These are phyloP conservation scores for Bacterosira constricta DNA, from an alignment of 108 stramenopile species.

Conservation along the genomic window DNA sequence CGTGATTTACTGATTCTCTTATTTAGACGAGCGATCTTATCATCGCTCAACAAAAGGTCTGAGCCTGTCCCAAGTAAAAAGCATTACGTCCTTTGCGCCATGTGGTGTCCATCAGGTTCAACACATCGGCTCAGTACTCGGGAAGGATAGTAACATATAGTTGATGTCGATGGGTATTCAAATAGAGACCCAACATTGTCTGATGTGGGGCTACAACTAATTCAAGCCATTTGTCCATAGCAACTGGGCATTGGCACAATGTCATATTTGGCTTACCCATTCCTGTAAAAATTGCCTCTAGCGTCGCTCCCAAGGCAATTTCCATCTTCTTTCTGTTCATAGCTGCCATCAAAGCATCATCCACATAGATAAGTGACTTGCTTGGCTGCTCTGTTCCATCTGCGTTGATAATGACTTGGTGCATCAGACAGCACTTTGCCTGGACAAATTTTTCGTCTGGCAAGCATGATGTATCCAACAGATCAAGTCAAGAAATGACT, in stretches of 20 bases:
- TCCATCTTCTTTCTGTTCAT: neutral
- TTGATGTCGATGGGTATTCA: too few species aligned
- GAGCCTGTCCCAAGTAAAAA: neutral
- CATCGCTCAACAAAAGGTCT: too few species aligned
- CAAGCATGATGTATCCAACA: constrained; percentile 1
- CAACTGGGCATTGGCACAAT: too few species aligned
- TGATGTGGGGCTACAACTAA: neutral
- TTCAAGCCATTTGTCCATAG: neutral
- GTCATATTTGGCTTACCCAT: neutral
- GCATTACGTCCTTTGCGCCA: neutral
- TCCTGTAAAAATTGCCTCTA: neutral
- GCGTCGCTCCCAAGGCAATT: neutral
- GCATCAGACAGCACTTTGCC: neutral
- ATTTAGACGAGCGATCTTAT: too few species aligned
- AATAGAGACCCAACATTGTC: neutral
- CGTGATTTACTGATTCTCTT: too few species aligned
- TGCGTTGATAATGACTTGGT: neutral
- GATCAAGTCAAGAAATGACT: neutral
- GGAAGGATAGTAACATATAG: neutral
- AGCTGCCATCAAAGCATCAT: neutral
- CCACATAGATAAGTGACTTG: constrained; percentile 10
- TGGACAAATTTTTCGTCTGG: neutral
- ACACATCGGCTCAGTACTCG: constrained; percentile 4
- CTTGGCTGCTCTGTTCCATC: neutral
- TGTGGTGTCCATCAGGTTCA: neutral